phyloP scores from a whole-genome alignment of 495 filamentous ascomycete species.

The Glonium stellatum region DNA sequence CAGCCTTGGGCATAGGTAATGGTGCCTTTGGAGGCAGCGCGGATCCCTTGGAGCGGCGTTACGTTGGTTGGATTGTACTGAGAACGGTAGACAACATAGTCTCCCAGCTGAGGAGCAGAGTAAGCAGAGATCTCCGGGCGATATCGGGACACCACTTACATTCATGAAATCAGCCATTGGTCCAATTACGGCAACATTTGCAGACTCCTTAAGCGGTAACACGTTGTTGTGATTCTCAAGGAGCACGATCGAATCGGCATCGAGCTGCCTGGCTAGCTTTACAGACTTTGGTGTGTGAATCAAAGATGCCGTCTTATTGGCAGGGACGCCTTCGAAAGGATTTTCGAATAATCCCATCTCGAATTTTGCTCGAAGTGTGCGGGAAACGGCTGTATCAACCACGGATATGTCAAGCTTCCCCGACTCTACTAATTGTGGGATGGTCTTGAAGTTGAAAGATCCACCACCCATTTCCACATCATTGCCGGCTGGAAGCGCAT shows the following conservation, averaged over 20 bases:
- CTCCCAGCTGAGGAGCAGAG: slow-evolving; percentile 46
- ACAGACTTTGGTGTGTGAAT: slow-evolving; percentile 62
- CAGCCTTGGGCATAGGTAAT: slow-evolving; percentile 63
- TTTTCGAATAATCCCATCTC: slow-evolving; percentile 61
- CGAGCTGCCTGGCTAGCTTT: slow-evolving; percentile 57
- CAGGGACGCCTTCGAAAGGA: slow-evolving; percentile 50
- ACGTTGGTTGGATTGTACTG: slow-evolving; percentile 49
- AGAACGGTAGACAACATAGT: slow-evolving; percentile 57
- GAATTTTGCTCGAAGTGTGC: slow-evolving; percentile 58
- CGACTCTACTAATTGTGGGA: slow-evolving; percentile 54
- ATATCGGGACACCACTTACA: slow-evolving; percentile 36
- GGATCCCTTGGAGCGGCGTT: slow-evolving; percentile 61
- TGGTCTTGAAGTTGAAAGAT: slow-evolving; percentile 59
- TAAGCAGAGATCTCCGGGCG: background rate
- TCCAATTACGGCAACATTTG: slow-evolving; percentile 63
- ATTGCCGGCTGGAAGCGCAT: slow-evolving; percentile 58
- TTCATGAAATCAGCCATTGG: slow-evolving; percentile 70
- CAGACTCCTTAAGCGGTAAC: slow-evolving; percentile 56
- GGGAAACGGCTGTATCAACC: slow-evolving; percentile 58
- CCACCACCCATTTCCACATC: slow-evolving; percentile 65
- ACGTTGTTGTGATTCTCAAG: slow-evolving; percentile 66
- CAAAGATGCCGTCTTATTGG: slow-evolving; percentile 45
- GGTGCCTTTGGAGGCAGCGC: slow-evolving; percentile 46
- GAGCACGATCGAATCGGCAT: slow-evolving; percentile 66
- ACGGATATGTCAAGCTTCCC: slow-evolving; percentile 48